A percentile compares a stretch with the other conserved stretches of the same genome.
Evolutionary conservation across 192 early-diverging fungal species (phyloP).

Genomic region (Paraglomus occultum): DNA sequence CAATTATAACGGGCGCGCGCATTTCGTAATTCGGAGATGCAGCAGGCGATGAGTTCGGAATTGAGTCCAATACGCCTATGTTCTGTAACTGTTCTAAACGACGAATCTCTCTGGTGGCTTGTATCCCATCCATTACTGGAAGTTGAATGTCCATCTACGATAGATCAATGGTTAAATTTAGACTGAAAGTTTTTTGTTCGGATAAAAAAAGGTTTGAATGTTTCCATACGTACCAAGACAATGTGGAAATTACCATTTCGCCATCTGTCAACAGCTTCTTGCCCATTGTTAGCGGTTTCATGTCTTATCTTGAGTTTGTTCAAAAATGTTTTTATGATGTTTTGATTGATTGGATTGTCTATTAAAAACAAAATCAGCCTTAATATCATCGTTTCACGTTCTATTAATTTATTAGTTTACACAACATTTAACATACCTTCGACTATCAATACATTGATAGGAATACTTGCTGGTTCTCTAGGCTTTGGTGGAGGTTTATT

Average conservation of each 20-base stretch:
- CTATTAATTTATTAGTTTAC: background rate
- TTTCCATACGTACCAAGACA: slow-evolving; percentile 51
- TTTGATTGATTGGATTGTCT: slow-evolving; percentile 77
- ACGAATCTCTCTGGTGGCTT: slow-evolving; percentile 63
- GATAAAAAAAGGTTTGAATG: background rate
- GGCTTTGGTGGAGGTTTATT: slow-evolving; percentile 26
- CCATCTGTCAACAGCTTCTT: slow-evolving; percentile 83
- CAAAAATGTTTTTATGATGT: slow-evolving; percentile 71
- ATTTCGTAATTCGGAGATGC: slow-evolving; percentile 36
- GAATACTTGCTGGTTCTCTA: slow-evolving; percentile 46
- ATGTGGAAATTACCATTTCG: slow-evolving; percentile 61
- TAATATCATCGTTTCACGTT: background rate
- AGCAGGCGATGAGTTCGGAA: slow-evolving; percentile 28
- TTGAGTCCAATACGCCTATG: slow-evolving; percentile 54
- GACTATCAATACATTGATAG: slow-evolving; percentile 76
- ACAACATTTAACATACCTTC: slow-evolving; percentile 50
- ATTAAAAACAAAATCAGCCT: slow-evolving; percentile 2
- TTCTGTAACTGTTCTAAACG: slow-evolving; percentile 53
- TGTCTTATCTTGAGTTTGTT: slow-evolving; percentile 67
- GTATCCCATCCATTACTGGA: slow-evolving; percentile 70
- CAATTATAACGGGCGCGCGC: slow-evolving; percentile 78
- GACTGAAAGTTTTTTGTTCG: slow-evolving; percentile 1
- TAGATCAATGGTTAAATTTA: background rate
- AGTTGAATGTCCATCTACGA: slow-evolving; percentile 71
- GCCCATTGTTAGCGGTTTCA: slow-evolving; percentile 76